phyloP scores from a whole-genome alignment of 1,284 basidiomycete genomes.

The Melampsora larici-populina region DNA sequence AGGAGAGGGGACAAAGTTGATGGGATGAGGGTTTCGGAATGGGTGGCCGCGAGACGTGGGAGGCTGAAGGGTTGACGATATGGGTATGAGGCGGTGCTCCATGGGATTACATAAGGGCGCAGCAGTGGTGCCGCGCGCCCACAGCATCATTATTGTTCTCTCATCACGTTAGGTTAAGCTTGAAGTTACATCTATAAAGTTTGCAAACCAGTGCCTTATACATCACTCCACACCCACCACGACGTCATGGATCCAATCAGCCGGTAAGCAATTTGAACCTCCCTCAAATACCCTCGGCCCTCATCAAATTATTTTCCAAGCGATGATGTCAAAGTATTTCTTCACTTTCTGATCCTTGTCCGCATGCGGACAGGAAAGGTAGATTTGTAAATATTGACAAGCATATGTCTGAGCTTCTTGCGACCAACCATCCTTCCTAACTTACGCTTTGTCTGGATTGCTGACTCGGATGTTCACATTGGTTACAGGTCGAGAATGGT shows the following conservation, averaged over 20 bases:
- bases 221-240: not conserved
- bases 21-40: not conserved
- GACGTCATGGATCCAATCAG: not conserved
- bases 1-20: not conserved
- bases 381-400: slow-evolving; percentile 26
- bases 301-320: not conserved
- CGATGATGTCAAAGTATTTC: slow-evolving; percentile 43
- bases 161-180: slow-evolving; percentile 4
- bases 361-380: not conserved
- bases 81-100: not conserved
- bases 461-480: not conserved
- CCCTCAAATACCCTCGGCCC: not conserved
- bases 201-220: not conserved
- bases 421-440: not conserved
- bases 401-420: slow-evolving; percentile 42
- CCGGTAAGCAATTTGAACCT: not conserved
- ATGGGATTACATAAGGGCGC: not conserved
- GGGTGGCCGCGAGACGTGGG: not conserved
- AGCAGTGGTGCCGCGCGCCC: not conserved
- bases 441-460: not conserved
- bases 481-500: not conserved
- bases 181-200: not conserved
- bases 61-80: not conserved
- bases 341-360: slow-evolving; percentile 35
- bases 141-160: not conserved